Percentiles rank a stretch among this genome's conserved stretches.
Conservation (phyloP, 1,284 basidiomycete genomes). For the Ceratobasidium sp. region DNA sequence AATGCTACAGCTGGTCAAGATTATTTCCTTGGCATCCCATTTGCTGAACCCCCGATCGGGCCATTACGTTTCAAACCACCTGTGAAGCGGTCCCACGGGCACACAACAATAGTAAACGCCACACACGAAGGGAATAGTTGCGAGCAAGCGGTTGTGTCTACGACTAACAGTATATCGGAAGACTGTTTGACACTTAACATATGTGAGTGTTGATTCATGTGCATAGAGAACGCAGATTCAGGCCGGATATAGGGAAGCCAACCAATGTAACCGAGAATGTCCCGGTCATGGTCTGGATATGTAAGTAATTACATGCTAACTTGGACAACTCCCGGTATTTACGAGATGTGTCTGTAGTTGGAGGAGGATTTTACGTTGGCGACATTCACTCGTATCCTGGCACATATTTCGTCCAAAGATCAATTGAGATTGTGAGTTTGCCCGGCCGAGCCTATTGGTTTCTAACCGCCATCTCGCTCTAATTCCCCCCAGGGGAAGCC, state of each 20-base stretch:
- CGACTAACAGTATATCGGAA: slow-evolving; percentile 53
- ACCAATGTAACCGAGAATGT: slow-evolving; percentile 46
- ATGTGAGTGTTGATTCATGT: slow-evolving; percentile 46
- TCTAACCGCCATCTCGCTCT: slow-evolving; percentile 15
- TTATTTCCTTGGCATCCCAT: slow-evolving; percentile 45
- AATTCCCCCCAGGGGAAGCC: slow-evolving; percentile 52
- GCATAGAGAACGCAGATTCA: slow-evolving; percentile 49
- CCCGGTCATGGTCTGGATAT: slow-evolving; percentile 58
- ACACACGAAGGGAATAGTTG: slow-evolving; percentile 30
- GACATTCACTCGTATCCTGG: slow-evolving; percentile 28
- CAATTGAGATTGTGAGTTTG: slow-evolving; percentile 27
- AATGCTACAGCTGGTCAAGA: slow-evolving; percentile 21
- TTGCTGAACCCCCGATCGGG: slow-evolving; percentile 42
- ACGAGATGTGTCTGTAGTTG: slow-evolving; percentile 49
- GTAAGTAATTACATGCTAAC: slow-evolving; percentile 18
- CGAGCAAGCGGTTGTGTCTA: slow-evolving; percentile 18
- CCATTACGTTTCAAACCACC: slow-evolving; percentile 63
- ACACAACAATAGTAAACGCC: slow-evolving; percentile 34
- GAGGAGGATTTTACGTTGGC: slow-evolving; percentile 54
- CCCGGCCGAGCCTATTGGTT: slow-evolving; percentile 34
- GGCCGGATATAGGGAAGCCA: slow-evolving; percentile 21
- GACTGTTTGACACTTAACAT: slow-evolving; percentile 61
- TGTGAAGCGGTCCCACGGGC: slow-evolving; percentile 60
- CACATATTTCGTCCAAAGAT: slow-evolving; percentile 9
- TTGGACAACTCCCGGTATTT: not conserved